These are phyloP conservation scores for Penicillium coprophilum DNA, from an alignment of 495 filamentous ascomycete genomes.

Conservation along the genomic window DNA sequence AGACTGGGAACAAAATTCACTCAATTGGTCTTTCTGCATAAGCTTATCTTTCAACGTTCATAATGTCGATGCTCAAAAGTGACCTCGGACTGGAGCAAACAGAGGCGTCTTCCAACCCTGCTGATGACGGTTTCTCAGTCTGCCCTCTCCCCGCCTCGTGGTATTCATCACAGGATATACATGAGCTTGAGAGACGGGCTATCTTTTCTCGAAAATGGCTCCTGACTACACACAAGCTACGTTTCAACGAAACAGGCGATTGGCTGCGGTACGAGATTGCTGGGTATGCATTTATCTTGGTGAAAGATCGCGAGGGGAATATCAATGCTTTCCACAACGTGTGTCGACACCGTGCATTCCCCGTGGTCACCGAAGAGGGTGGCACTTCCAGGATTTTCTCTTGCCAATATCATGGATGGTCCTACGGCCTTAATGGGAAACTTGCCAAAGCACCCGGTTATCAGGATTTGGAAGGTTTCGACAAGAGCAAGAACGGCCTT, in stretches of 20 bases:
- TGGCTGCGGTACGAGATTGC: slow-evolving; percentile 48
- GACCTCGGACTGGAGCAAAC: slow-evolving; percentile 26
- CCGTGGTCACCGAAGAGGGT: slow-evolving; percentile 49
- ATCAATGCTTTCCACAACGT: slow-evolving; percentile 62
- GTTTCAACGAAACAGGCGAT: slow-evolving; percentile 50
- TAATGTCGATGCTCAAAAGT: slow-evolving; percentile 22
- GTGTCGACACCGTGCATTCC: slow-evolving; percentile 58
- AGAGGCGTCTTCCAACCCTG: background rate
- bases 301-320: slow-evolving; percentile 46
- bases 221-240: slow-evolving; percentile 49
- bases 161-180: slow-evolving; percentile 52
- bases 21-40: background rate
- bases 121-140: slow-evolving; percentile 18
- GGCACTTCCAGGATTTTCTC: slow-evolving; percentile 52
- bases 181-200: slow-evolving; percentile 52
- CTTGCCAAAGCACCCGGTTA: slow-evolving; percentile 59
- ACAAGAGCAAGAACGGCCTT: slow-evolving; percentile 52
- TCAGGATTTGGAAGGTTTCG: slow-evolving; percentile 53
- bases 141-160: slow-evolving; percentile 48
- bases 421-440: slow-evolving; percentile 57
- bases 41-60: background rate
- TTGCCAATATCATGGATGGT: slow-evolving; percentile 64
- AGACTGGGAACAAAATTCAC: background rate
- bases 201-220: slow-evolving; percentile 57
- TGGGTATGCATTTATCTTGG: slow-evolving; percentile 50